These are phyloP conservation scores for Orbilia quercus DNA, from an alignment of 2,329 filamentous ascomycete genomes.

Conservation along the genomic window DNA sequence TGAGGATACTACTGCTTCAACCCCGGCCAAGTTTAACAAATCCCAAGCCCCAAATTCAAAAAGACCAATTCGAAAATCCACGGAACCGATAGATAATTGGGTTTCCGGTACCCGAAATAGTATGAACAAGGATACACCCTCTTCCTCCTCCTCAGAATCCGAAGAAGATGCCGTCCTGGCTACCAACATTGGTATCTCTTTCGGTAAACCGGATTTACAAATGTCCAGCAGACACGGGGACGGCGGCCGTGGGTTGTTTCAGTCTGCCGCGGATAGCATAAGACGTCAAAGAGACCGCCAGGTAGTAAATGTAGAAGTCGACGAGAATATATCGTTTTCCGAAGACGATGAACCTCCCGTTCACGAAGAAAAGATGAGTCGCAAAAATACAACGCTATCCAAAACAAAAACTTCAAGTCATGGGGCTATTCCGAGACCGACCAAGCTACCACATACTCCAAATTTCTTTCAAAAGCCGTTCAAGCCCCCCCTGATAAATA, in stretches of 20 bases:
- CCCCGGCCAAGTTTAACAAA: neutral
- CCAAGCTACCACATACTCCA: conserved; percentile 2
- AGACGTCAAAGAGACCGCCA: conserved; percentile 4
- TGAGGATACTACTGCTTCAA: neutral
- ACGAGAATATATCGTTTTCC: conserved; percentile 40
- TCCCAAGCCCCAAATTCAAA: neutral
- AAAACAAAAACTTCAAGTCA: neutral
- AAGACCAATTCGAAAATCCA: conserved; percentile 8
- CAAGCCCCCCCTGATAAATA: neutral
- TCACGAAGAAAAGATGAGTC: neutral
- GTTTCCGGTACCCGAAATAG: conserved; percentile 7
- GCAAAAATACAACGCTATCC: neutral
- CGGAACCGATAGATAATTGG: conserved; percentile 38
- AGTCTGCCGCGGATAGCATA: conserved; percentile 38
- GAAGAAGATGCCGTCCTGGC: conserved; percentile 1
- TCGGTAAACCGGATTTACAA: conserved; percentile 42
- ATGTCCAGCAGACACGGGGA: conserved; percentile 26
- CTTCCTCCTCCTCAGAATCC: conserved; percentile 8
- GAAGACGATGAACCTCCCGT: conserved; percentile 38
- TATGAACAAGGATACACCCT: neutral
- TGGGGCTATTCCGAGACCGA: neutral
- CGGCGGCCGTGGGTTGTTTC: conserved; percentile 45
- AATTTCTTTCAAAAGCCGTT: conserved; percentile 23
- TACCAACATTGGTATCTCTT: conserved; percentile 11
- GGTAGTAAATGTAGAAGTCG: conserved; percentile 13